Base-by-base conservation (phyloP, 179 eudicot genomes). In the Carnegiea gigantea region DNA sequence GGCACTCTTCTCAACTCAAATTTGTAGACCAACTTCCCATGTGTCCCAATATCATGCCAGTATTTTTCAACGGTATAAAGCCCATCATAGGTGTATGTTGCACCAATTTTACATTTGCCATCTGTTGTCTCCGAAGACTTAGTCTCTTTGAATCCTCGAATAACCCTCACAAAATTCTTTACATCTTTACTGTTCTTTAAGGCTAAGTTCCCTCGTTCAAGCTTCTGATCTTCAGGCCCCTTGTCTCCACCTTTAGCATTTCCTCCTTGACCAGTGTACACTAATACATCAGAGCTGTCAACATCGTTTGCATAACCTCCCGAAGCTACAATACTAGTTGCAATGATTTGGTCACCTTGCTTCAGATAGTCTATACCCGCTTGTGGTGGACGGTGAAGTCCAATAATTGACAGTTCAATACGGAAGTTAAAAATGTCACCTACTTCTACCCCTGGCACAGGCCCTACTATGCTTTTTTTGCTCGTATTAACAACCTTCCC, bases 251-350 rank as follows among this genome's bases (percentile, higher is more conserved):
- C 73, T 70, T 13, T 75, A 26, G 79, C 30, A 79, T 90, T 87
- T 73, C 98, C 98, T 51, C 99, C 98, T 77, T 92, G 94, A 60
- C 99, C 99, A 30, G 91, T 89, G 80, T 94, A 95, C 64, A 86
- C 86, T 75, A 95, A 84, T 43, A 87, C 85, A 82, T 94, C 96
- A n/a, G 96, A 79, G 83, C 86, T 84, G 12, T 89, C 90, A 82
- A 87, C 70, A 65, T 87, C 95, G 87, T 92, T 92, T 48, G 81
- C 90, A 81, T 95, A 95, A 62, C 87, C 87, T 43, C 97, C 97
- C 4, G 98, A 92, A 67, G 93, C 88, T 70, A 96, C 99, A 53
- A 96, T 88, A 83, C 98, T 96, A 43, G 85, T 88, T 9, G 98
- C 99, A 81, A 92, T 13, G 33, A 78, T 38, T 49, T 36, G 43